Conservation (phyloP, 805 yeast species). For the Yarrowia sp. region DNA sequence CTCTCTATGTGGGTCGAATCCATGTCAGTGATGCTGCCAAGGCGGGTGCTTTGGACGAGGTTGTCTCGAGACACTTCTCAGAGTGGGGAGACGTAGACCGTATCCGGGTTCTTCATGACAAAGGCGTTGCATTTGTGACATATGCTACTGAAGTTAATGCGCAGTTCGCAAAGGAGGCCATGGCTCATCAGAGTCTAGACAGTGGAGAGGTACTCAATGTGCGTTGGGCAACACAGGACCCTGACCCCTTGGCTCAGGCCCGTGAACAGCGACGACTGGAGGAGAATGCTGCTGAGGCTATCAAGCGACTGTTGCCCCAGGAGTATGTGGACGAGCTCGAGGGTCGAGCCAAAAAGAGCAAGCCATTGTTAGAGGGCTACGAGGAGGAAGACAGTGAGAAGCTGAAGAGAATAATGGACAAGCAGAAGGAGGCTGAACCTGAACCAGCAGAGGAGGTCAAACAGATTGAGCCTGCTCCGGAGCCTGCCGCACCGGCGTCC, state of each 20-base stretch:
- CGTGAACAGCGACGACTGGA: conserved; percentile 50
- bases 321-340: conserved; percentile 42
- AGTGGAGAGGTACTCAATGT: conserved; percentile 64
- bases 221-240: conserved; percentile 89
- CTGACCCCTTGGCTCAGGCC: conserved; percentile 62
- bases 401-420: not conserved
- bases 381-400: conserved; percentile 33
- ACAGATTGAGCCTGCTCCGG: not conserved
- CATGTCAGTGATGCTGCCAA: conserved; percentile 39
- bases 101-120: conserved; percentile 55
- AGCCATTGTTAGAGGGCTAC: conserved; percentile 33
- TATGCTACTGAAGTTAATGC: conserved; percentile 68
- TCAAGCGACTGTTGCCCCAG: conserved; percentile 44
- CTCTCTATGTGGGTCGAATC: conserved; percentile 69
- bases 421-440: not conserved
- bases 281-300: conserved; percentile 49
- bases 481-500: not conserved
- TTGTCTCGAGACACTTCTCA: conserved; percentile 50
- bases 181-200: conserved; percentile 75
- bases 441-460: not conserved
- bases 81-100: conserved; percentile 76
- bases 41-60: conserved; percentile 40
- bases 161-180: conserved; percentile 93
- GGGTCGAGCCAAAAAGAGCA: conserved; percentile 29
- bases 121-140: conserved; percentile 76